A percentile compares a stretch with the other conserved stretches of the same genome.
phyloP scores from a whole-genome alignment of 306 rosid genomes.

The Fagus sylvatica region DNA sequence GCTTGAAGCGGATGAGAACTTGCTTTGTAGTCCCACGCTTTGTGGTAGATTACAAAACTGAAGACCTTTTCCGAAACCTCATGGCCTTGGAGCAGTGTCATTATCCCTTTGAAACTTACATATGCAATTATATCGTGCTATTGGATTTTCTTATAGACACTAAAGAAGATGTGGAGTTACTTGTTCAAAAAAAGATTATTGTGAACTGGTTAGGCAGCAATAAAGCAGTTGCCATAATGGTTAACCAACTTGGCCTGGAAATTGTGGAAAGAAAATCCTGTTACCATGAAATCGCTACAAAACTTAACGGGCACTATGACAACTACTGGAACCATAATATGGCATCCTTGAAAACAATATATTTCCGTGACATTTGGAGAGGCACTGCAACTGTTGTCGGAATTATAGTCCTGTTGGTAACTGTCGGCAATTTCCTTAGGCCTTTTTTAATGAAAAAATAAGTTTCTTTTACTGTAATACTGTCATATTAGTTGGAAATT shows the following conservation, averaged over 20 bases:
- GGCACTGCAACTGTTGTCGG: conserved; percentile 63
- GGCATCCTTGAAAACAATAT: conserved; percentile 46
- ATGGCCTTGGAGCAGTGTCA: conserved; percentile 39
- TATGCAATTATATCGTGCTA: conserved; percentile 26
- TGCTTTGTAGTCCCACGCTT: not conserved
- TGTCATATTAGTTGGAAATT: no score
- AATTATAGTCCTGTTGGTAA: conserved; percentile 30
- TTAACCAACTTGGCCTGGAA: conserved; percentile 40
- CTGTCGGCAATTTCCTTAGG: conserved; percentile 18
- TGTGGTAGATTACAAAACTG: not conserved
- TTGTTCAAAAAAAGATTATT: conserved; percentile 18
- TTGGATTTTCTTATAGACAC: conserved; percentile 27
- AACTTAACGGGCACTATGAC: conserved; percentile 36
- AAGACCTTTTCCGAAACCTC: conserved; percentile 21
- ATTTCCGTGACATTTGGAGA: conserved; percentile 65
- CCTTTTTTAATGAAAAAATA: no score
- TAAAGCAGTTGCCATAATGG: conserved; percentile 40
- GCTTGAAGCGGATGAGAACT: not conserved
- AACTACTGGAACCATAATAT: conserved; percentile 38
- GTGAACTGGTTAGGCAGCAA: conserved; percentile 48
- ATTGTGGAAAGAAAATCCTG: conserved; percentile 32
- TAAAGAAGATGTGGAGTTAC: conserved; percentile 19
- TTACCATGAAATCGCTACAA: conserved; percentile 12
- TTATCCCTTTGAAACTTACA: conserved; percentile 1
- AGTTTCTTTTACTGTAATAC: no score